Base-by-base conservation (phyloP, 441 rosid species). In the Viola pubescens region DNA sequence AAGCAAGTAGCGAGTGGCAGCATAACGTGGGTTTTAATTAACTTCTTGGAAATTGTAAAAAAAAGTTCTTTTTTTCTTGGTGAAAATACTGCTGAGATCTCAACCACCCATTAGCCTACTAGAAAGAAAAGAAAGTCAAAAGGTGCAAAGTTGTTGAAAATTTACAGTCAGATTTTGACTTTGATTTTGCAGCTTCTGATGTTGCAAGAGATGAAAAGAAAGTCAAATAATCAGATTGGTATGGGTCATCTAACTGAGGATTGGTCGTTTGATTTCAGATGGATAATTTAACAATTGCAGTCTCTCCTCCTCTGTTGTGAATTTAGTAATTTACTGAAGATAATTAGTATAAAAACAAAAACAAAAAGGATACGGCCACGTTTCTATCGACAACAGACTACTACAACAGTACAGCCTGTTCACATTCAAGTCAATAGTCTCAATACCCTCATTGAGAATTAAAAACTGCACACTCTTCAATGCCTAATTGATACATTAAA, bases 211-310 rank as follows among this genome's bases (percentile, higher is more conserved):
- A 10, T 9, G 26, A 9, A 9, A 38, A 12, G 7, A 58, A 64
- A 57, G 58, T 56, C 68, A 57, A 58, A 5, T 4, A 6, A 57
- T 51, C 19, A 10, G 62, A 51, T 51, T 41, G 57, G 34, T 43
- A 37, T 52, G 59, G 69, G 47, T 65, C 38, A 65, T 53, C 68
- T 51, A 64, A 64, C 68, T 42, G 4, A 12, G 52, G 58, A 64
- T 50, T n/a, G 68, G 58, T 41, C 49, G 50, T 14, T 12, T 45
- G 9, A 9, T 46, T 46, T 56, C 13, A 52, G 62, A 64, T 44
- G 3, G 9, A 42, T 41, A 11, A 45, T 13, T 11, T 40, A 8
- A 12, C 13, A 55, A 55, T 7, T 19, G 10, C 39, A 58, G 1
- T 4, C 39, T 6, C 51, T 26, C 60, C 51, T 26, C 60, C 9